A percentile compares a stretch with the other conserved stretches of the same genome.
phyloP scores from a whole-genome alignment of 495 filamentous ascomycete species.

The Penicillium dipodomyicola region DNA sequence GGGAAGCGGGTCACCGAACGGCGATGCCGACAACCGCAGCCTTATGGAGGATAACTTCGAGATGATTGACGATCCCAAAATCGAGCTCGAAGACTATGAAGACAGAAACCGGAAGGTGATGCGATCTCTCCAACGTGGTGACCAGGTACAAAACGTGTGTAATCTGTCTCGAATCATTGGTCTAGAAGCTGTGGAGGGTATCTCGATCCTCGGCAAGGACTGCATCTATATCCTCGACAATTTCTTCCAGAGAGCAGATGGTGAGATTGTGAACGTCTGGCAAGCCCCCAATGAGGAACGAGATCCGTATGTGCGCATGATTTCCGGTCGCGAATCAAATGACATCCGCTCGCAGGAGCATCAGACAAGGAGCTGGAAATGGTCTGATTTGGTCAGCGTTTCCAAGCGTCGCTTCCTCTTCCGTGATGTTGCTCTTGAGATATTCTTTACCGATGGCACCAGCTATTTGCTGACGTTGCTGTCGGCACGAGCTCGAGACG shows the following conservation, averaged over 20 bases:
- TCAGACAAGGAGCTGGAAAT: slow-evolving; percentile 86
- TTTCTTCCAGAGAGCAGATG: slow-evolving; percentile 89
- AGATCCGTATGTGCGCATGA: slow-evolving; percentile 92
- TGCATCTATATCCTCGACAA: slow-evolving; percentile 91
- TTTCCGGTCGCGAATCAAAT: slow-evolving; percentile 70
- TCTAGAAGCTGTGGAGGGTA: slow-evolving; percentile 85
- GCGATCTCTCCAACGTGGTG: slow-evolving; percentile 86
- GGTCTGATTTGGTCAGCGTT: slow-evolving; percentile 92
- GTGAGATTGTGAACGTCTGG: slow-evolving; percentile 93
- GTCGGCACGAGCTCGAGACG: slow-evolving; percentile 68
- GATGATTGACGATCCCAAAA: slow-evolving; percentile 83
- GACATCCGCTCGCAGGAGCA: slow-evolving; percentile 64
- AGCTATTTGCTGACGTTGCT: slow-evolving; percentile 90
- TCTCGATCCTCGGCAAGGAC: slow-evolving; percentile 90
- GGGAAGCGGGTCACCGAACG: slow-evolving; percentile 29
- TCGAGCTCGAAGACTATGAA: slow-evolving; percentile 82
- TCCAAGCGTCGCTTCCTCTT: slow-evolving; percentile 95
- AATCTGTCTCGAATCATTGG: slow-evolving; percentile 94
- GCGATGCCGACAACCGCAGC: slow-evolving; percentile 44
- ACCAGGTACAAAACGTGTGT: slow-evolving; percentile 89
- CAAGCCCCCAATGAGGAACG: slow-evolving; percentile 90
- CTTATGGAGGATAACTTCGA: slow-evolving; percentile 85
- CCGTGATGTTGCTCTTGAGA: slow-evolving; percentile 89
- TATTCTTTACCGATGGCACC: slow-evolving; percentile 94
- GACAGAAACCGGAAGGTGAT: slow-evolving; percentile 98